Base-by-base conservation (phyloP, 2,329 filamentous ascomycete species). In the Aspergillus piperis region DNA sequence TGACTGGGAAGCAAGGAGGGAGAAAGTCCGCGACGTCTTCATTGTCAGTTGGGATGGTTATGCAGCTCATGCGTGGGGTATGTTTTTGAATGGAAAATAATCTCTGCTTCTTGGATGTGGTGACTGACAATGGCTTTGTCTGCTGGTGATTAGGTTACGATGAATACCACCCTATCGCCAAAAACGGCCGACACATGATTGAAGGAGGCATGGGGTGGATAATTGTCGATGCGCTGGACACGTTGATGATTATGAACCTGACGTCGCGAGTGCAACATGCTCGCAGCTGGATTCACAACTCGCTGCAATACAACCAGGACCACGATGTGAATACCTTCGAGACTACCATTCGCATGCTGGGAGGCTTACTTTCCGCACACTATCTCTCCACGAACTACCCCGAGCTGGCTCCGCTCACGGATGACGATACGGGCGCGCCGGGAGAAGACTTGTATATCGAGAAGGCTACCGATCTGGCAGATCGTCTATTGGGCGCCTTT, bases 271-370 rank as follows among this genome's bases (percentile, higher is more conserved):
- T 99, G 41, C 84, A 88, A 39, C 88, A 96, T 71, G 94, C 95
- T 27, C 85, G 94, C 58, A 86, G 96, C 72, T 99, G 95, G 95
- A 87, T 99, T 51, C 84, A 90, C 1, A 88, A 87, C 4, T 88
- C 88, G 7, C 78, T 98, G 64, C 88, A 88, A 10, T 98, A 96
- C 78, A 88, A 97, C 62, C 92, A 96, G 75, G 84, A 97, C 70
- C 92, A 97, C 74, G 92, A 97, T 73, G 94, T 99, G 58, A 98
- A 92, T 75, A 97, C 92, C 0, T 99, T 98, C 69, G 95, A 99
- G 80, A 98, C 94, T 7, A 98, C 94, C 0, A 98, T 98, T 69
- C 90, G 95, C 55, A 98, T 98, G 93, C 82, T 99, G 53, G 95
- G 95, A 15, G 95, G 95, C 10, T 82, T 99, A 44, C 82, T 99